Evolutionary conservation across 192 early-diverging fungal species (phyloP).

Genomic region (Coemansia sp.): DNA sequence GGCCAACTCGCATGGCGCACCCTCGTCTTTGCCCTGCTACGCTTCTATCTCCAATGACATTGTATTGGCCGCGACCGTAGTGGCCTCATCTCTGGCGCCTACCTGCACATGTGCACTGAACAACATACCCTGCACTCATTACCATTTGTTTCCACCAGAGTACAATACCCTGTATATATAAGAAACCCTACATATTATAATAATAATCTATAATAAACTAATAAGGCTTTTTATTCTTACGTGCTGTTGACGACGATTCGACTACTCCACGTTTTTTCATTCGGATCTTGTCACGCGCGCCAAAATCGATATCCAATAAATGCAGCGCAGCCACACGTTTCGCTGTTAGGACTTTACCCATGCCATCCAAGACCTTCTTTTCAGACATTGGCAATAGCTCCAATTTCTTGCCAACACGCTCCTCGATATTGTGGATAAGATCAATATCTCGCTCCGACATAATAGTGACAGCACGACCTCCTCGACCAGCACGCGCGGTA

Average conservation of each 20-base stretch:
- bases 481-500: constrained; percentile 95
- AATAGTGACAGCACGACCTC: constrained; percentile 87
- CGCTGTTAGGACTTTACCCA: constrained; percentile 85
- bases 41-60: constrained; percentile 28
- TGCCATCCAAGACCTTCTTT: constrained; percentile 77
- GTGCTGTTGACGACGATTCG: not conserved
- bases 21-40: constrained; percentile 37
- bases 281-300: constrained; percentile 45
- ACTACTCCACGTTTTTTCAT: constrained; percentile 27
- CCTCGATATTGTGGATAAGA: constrained; percentile 90
- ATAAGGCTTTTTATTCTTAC: constrained; percentile 6
- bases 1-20: not conserved
- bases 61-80: constrained; percentile 22
- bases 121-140: not conserved
- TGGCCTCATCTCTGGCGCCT: constrained; percentile 1
- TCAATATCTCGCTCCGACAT: constrained; percentile 86
- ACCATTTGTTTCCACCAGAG: not conserved
- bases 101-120: not conserved
- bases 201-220: not conserved
- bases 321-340: constrained; percentile 76
- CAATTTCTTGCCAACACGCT: constrained; percentile 80
- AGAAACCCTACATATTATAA: not conserved
- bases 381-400: constrained; percentile 77
- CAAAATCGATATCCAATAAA: constrained; percentile 53
- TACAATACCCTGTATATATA: constrained; percentile 5